Percentiles rank a stretch among this genome's conserved stretches.
Evolutionary conservation across 2,329 filamentous ascomycete species (phyloP).

Genomic region (Cercospora sp.): DNA sequence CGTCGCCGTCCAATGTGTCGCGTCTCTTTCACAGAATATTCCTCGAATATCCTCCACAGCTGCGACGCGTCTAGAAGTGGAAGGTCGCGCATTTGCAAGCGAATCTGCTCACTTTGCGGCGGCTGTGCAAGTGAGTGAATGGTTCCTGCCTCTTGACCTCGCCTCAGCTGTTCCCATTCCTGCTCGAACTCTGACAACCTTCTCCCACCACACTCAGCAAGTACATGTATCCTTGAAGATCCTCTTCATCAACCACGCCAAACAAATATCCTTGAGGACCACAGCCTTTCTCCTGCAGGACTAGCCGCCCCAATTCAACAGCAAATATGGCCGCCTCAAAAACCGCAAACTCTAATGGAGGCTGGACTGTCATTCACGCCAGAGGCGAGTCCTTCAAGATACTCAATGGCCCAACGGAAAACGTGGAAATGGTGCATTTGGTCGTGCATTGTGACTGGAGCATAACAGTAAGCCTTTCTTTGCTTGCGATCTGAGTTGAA

Average conservation of each 20-base stretch:
- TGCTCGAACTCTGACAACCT: background rate
- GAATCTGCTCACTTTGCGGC: background rate
- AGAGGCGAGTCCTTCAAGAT: background rate
- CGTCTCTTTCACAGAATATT: background rate
- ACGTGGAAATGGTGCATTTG: background rate
- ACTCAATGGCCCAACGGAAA: background rate
- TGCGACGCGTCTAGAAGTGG: background rate
- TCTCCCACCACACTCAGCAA: background rate
- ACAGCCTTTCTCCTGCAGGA: background rate
- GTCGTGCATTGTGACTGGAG: background rate
- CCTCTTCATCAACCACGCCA: background rate
- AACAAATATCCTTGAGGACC: background rate
- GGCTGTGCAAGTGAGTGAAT: background rate
- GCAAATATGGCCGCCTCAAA: background rate
- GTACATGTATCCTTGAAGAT: background rate
- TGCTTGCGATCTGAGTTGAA: background rate
- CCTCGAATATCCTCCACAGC: background rate
- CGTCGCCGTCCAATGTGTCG: background rate
- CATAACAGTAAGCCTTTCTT: background rate
- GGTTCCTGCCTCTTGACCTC: background rate
- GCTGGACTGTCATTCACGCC: constrained; percentile 1
- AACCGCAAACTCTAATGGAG: background rate
- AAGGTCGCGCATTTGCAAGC: background rate
- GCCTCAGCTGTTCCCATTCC: background rate
- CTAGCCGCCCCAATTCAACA: background rate